Evolutionary conservation across 2,329 filamentous ascomycete genomes (phyloP), one percentile per base, ranked within the genome.

Genomic region (Fusarium graminum): DNA sequence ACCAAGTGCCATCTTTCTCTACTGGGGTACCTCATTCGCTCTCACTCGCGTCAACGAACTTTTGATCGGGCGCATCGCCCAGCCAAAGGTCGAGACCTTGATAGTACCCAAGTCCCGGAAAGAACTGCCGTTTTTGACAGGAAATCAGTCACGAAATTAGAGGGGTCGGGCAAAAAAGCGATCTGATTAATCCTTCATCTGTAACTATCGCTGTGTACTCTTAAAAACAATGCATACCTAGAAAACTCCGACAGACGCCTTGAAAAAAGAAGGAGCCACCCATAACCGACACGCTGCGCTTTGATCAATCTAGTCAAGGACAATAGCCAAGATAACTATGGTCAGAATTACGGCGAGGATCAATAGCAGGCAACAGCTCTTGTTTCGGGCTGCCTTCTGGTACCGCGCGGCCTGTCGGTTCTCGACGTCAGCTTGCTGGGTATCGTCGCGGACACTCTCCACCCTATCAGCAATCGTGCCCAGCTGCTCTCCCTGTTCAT

Each of bases 351-450:
- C 87, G 2, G 91, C 90, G 74, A 99, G 78, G 61, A 99, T 94
- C 49, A 99, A 80, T 74, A 99, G 80, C 76, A 99, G 81, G 77
- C 94, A 97, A 77, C 94, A 99, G 39, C 92, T 92, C 84, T 97
- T 97, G 80, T 93, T 95, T 68, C 96, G 87, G 28, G 95, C 95
- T 64, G 93, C 94, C 85, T 94, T 97, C 83, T 99, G 96, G 79
- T 98, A 96, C 72, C 93, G 85, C 66, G 91, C 93, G 17, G 95
- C 95, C 72, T 91, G 90, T 65, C 92, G 86, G 71, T 97, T 84
- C 80, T 99, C 94, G 56, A 89, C 80, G 76, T 97, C 93, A 40
- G 94, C 96, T 38, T 93, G 93, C 52, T 89, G 85, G 13, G 93
- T 97, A 74, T 97, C 90, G 59, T 90, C 88, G 63, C 90, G 86